Percentiles rank a stretch among this genome's conserved stretches.
Evolutionary conservation across 495 filamentous ascomycete species (phyloP).

Genomic region (Neurospora sublineolata): DNA sequence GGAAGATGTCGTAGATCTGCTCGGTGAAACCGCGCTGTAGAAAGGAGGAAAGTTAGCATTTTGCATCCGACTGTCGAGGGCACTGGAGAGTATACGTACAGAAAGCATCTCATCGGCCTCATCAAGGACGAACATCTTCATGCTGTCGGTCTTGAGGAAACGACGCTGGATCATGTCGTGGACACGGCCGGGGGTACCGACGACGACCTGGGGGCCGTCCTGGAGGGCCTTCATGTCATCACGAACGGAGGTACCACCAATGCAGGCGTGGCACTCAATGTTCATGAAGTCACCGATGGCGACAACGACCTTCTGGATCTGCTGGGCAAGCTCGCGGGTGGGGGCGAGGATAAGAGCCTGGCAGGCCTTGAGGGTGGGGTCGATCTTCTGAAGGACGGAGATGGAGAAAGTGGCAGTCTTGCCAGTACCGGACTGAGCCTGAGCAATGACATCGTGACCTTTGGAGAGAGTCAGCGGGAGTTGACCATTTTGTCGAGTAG

Average conservation of each 20-base stretch:
- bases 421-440: slow-evolving; percentile 97
- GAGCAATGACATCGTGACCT: slow-evolving; percentile 98
- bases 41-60: slow-evolving; percentile 6
- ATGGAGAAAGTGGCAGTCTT: slow-evolving; percentile 99
- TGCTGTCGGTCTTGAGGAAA: slow-evolving; percentile 80
- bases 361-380: slow-evolving; percentile 70
- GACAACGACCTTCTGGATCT: slow-evolving; percentile 96
- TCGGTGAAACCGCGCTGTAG: slow-evolving; percentile 86
- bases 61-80: background rate
- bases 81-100: slow-evolving; percentile 39
- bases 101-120: slow-evolving; percentile 90
- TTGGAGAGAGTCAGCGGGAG: slow-evolving; percentile 16
- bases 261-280: slow-evolving; percentile 96
- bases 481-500: slow-evolving; percentile 5
- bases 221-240: slow-evolving; percentile 96
- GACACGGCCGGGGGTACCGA: slow-evolving; percentile 89
- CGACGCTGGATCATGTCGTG: slow-evolving; percentile 98
- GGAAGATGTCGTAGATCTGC: slow-evolving; percentile 99
- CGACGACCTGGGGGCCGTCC: slow-evolving; percentile 93
- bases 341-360: slow-evolving; percentile 96
- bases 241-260: slow-evolving; percentile 93
- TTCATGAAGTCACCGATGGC: slow-evolving; percentile 99
- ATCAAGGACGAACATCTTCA: slow-evolving; percentile 97
- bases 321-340: slow-evolving; percentile 92
- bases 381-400: slow-evolving; percentile 89